Evolutionary conservation across 1,284 basidiomycete genomes (phyloP).

Genomic region (Lentinula novae-zelandiae): DNA sequence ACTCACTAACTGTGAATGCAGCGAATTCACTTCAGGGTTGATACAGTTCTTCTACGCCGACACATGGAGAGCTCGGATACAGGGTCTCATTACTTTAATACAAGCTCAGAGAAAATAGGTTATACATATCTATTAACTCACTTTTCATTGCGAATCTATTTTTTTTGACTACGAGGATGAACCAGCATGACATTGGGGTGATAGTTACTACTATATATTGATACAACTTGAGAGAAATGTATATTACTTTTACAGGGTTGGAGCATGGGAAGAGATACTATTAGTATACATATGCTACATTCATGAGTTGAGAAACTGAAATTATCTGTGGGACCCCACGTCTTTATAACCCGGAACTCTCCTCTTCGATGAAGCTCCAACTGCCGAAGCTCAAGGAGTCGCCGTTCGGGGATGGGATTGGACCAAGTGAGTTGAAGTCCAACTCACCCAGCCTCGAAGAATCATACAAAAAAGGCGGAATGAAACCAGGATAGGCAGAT

Average conservation of each 20-base stretch:
- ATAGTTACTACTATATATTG: neutral
- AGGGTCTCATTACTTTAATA: constrained; percentile 42
- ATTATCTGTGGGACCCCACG: no score
- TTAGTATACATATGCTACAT: neutral
- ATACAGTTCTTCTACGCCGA: constrained; percentile 75
- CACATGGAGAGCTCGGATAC: constrained; percentile 58
- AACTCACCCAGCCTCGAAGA: neutral
- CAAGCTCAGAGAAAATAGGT: constrained; percentile 26
- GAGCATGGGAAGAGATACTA: neutral
- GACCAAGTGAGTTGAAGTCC: neutral
- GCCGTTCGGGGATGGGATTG: neutral
- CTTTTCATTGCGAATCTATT: neutral
- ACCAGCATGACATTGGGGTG: neutral
- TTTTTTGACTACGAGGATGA: neutral
- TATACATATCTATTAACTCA: neutral
- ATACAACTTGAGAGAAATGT: neutral
- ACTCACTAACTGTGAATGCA: constrained; percentile 28
- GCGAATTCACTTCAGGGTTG: constrained; percentile 77
- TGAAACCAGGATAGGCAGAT: neutral
- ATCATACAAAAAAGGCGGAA: neutral
- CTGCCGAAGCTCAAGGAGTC: neutral
- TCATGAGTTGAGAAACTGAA: neutral
- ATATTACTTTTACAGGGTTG: neutral
- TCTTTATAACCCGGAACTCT: neutral
- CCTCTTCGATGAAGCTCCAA: neutral